A percentile compares a stretch with the other conserved stretches of the same genome.
phyloP scores from a whole-genome alignment of 1,284 basidiomycete species.

The Cryptococcus sp. region DNA sequence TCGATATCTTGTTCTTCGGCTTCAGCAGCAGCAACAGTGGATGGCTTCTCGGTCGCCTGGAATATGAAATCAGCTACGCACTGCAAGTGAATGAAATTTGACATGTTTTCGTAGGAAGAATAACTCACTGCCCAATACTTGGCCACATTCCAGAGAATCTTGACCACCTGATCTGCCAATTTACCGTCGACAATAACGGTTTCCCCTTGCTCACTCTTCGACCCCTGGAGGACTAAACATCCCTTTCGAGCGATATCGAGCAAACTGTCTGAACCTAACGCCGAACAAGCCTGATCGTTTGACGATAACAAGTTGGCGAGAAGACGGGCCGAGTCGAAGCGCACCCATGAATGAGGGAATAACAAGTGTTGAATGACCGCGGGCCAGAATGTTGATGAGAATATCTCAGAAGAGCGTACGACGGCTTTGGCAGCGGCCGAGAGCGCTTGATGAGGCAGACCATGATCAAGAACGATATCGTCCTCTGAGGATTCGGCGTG shows the following conservation, averaged over 20 bases:
- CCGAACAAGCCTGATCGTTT: slow-evolving; percentile 10
- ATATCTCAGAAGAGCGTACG: slow-evolving; percentile 62
- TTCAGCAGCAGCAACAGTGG: slow-evolving; percentile 21
- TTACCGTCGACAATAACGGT: slow-evolving; percentile 63
- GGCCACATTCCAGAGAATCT: slow-evolving; percentile 89
- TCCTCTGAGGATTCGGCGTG: slow-evolving; percentile 56
- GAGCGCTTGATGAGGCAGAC: slow-evolving; percentile 79
- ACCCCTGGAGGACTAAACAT: slow-evolving; percentile 76
- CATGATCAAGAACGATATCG: slow-evolving; percentile 70
- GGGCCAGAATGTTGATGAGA: slow-evolving; percentile 61
- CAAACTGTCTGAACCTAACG: slow-evolving; percentile 56
- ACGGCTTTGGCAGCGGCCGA: slow-evolving; percentile 65
- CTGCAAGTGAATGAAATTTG: background rate
- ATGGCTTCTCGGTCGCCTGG: slow-evolving; percentile 7
- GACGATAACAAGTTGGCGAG: slow-evolving; percentile 70
- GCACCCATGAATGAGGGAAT: slow-evolving; percentile 94
- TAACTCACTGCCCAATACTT: slow-evolving; percentile 69
- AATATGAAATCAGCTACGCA: background rate
- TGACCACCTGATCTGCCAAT: slow-evolving; percentile 82
- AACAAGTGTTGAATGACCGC: slow-evolving; percentile 68
- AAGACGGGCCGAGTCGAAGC: slow-evolving; percentile 75
- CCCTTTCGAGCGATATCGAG: slow-evolving; percentile 73
- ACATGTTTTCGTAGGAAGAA: too few species aligned
- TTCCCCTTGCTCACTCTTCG: slow-evolving; percentile 34
- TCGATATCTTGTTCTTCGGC: slow-evolving; percentile 47